Conservation (phyloP, 2,329 filamentous ascomycete genomes). For the Colletotrichum sp. region DNA sequence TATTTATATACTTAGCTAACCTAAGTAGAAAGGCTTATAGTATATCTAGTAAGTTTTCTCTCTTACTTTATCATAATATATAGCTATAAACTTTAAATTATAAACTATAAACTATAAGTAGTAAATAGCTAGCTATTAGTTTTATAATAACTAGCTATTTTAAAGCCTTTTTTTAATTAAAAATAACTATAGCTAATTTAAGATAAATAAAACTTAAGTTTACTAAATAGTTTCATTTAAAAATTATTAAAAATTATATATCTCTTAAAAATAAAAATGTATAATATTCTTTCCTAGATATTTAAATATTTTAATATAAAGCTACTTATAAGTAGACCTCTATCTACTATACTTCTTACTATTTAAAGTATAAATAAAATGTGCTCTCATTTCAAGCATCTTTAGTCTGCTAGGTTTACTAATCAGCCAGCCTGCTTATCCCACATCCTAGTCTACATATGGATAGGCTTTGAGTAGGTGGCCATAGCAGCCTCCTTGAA, state of each 20-base stretch:
- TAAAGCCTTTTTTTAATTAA: too few species aligned
- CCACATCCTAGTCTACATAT: slow-evolving; percentile 68
- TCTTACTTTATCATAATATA: neutral
- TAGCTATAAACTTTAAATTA: too few species aligned
- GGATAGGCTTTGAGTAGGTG: slow-evolving; percentile 93
- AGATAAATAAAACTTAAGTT: neutral
- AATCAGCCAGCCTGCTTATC: neutral
- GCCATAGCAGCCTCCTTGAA: slow-evolving; percentile 99
- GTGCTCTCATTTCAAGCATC: neutral
- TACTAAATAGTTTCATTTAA: too few species aligned
- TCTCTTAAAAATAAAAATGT: neutral
- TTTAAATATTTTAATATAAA: neutral
- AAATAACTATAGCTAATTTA: neutral
- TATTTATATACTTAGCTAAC: too few species aligned
- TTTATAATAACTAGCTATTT: too few species aligned
- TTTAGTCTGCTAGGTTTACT: neutral
- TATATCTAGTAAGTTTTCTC: neutral
- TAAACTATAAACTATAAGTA: too few species aligned
- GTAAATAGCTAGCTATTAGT: too few species aligned
- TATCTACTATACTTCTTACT: neutral
- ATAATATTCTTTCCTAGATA: neutral
- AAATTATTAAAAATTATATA: neutral
- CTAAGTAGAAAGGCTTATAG: too few species aligned
- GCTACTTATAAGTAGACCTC: neutral
- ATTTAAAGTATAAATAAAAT: neutral